Evolutionary conservation across 2,329 filamentous ascomycete genomes (phyloP).

Genomic region (Lecanicillium sp.): DNA sequence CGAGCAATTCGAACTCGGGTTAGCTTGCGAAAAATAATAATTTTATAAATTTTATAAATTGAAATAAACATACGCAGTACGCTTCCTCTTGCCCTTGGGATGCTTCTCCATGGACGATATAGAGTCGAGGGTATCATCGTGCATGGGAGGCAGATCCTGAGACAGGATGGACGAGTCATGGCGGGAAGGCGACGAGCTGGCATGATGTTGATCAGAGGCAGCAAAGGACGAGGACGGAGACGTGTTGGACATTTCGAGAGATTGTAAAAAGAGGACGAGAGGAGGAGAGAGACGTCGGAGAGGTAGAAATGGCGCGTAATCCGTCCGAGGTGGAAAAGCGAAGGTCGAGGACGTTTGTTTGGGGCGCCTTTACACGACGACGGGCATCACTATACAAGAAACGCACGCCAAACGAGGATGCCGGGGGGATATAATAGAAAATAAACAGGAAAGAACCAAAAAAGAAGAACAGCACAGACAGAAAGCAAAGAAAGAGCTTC

Average conservation of each 20-base stretch:
- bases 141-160: conserved; percentile 1
- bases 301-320: not conserved
- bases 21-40: conserved; percentile 1
- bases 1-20: conserved; percentile 5
- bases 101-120: conserved; percentile 31
- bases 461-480: too few relatives aligned
- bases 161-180: conserved; percentile 7
- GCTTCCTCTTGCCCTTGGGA: conserved; percentile 54
- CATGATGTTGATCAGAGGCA: conserved; percentile 4
- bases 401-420: not conserved
- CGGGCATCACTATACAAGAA: conserved; percentile 6
- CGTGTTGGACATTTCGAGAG: conserved; percentile 3
- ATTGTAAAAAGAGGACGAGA: conserved; percentile 3
- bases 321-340: too few relatives aligned
- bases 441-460: not conserved
- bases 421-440: conserved; percentile 1
- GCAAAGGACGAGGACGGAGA: conserved; percentile 5
- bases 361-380: conserved; percentile 3
- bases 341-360: too few relatives aligned
- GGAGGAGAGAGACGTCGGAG: conserved; percentile 3
- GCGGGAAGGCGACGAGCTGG: conserved; percentile 4
- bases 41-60: not conserved
- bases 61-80: conserved; percentile 47
- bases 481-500: not conserved
- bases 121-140: conserved; percentile 5